phyloP scores from a whole-genome alignment of 345 rosid genomes.

The Camelina laxa region DNA sequence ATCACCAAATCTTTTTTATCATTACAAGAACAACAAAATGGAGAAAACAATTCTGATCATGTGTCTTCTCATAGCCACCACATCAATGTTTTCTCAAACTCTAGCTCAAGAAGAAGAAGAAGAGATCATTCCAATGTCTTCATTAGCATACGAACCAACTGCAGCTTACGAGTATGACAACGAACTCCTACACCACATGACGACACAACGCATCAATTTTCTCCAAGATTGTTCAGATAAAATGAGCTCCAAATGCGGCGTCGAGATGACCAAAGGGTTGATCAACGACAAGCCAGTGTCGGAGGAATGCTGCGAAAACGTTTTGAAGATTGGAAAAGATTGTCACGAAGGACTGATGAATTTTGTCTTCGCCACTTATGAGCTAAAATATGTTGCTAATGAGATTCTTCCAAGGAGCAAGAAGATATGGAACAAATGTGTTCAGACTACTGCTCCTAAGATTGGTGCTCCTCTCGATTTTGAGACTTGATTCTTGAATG shows the following conservation, averaged over 20 bases:
- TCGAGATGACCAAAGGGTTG: slow-evolving; percentile 3
- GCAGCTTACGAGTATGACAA: slow-evolving; percentile 18
- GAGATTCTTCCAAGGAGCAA: slow-evolving; percentile 29
- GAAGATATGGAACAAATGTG: slow-evolving; percentile 27
- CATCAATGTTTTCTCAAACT: slow-evolving; percentile 18
- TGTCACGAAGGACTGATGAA: slow-evolving; percentile 28
- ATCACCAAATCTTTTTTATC: neutral
- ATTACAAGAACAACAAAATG: slow-evolving; percentile 13
- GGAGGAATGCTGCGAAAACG: slow-evolving; percentile 1
- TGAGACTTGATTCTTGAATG: slow-evolving; percentile 20
- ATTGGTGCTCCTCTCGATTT: slow-evolving; percentile 31
- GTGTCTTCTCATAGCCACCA: slow-evolving; percentile 6
- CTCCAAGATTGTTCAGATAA: slow-evolving; percentile 26
- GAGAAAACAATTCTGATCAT: slow-evolving; percentile 18
- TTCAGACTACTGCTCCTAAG: slow-evolving; percentile 14
- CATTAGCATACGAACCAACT: neutral
- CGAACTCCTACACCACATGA: slow-evolving; percentile 13
- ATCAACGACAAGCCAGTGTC: slow-evolving; percentile 4
- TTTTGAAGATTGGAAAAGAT: slow-evolving; percentile 29
- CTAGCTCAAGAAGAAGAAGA: slow-evolving; percentile 19
- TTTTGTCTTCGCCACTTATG: slow-evolving; percentile 26
- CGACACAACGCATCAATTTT: slow-evolving; percentile 2
- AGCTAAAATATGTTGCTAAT: slow-evolving; percentile 10
- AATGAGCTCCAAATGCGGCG: slow-evolving; percentile 2
- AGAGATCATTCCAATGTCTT: slow-evolving; percentile 11